A percentile compares a stretch with the other conserved stretches of the same genome.
phyloP scores from a whole-genome alignment of 2,329 filamentous ascomycete genomes.

The Diatrype stigma region DNA sequence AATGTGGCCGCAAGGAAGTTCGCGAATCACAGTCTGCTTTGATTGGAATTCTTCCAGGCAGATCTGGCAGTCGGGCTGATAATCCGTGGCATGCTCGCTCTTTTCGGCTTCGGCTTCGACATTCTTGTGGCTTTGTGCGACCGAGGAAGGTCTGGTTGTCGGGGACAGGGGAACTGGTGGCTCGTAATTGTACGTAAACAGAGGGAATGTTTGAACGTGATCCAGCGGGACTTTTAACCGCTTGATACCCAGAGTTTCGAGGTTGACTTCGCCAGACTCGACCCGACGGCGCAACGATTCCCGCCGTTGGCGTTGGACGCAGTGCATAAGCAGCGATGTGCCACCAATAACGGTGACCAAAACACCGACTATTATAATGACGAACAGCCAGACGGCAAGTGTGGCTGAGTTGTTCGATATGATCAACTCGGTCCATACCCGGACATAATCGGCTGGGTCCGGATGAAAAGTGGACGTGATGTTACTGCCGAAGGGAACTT shows the following conservation, averaged over 20 bases:
- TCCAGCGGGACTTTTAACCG: slow-evolving; percentile 70
- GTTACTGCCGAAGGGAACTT: slow-evolving; percentile 54
- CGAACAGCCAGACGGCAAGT: slow-evolving; percentile 78
- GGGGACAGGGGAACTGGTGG: slow-evolving; percentile 29
- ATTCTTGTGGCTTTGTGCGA: slow-evolving; percentile 8
- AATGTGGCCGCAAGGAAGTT: slow-evolving; percentile 86
- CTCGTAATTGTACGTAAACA: slow-evolving; percentile 70
- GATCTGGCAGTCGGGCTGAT: slow-evolving; percentile 83
- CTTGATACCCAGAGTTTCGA: slow-evolving; percentile 83
- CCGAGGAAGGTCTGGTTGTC: neutral
- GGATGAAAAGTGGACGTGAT: slow-evolving; percentile 52
- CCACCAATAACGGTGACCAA: slow-evolving; percentile 62
- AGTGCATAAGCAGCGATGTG: slow-evolving; percentile 71
- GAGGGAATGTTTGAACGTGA: slow-evolving; percentile 68
- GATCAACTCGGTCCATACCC: slow-evolving; percentile 54
- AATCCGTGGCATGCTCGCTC: slow-evolving; percentile 47
- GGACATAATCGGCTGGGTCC: slow-evolving; percentile 54
- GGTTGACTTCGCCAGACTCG: slow-evolving; percentile 72
- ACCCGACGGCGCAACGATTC: slow-evolving; percentile 66
- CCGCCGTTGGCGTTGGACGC: slow-evolving; percentile 69
- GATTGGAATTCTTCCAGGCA: slow-evolving; percentile 78
- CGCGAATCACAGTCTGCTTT: slow-evolving; percentile 68
- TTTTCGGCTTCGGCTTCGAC: slow-evolving; percentile 16
- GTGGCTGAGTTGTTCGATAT: slow-evolving; percentile 46
- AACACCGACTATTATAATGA: slow-evolving; percentile 66